phyloP scores from a whole-genome alignment of 2,329 filamentous ascomycete genomes.

The Fusarium camptoceras region DNA sequence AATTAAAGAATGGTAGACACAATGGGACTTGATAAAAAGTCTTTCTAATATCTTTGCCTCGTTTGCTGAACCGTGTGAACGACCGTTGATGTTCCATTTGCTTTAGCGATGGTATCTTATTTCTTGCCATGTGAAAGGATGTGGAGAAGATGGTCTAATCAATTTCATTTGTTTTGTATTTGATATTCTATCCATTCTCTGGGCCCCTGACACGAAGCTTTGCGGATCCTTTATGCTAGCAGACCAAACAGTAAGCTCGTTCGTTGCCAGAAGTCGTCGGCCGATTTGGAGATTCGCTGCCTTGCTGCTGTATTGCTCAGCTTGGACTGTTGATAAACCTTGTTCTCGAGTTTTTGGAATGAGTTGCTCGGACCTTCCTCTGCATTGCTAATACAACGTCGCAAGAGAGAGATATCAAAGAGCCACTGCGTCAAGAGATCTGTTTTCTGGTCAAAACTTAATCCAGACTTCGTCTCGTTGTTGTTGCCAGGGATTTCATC shows the following conservation, averaged over 20 bases:
- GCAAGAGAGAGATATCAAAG: conserved; percentile 68
- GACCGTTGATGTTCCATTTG: neutral
- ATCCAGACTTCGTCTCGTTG: neutral
- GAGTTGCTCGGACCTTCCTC: conserved; percentile 41
- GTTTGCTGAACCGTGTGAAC: neutral
- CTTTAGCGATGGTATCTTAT: neutral
- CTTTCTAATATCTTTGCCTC: conserved; percentile 6
- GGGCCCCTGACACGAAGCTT: neutral
- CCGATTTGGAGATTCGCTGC: conserved; percentile 69
- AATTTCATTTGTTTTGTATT: neutral
- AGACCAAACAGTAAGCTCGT: conserved; percentile 86
- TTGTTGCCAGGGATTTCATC: neutral
- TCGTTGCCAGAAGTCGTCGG: conserved; percentile 84
- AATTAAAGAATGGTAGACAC: conserved; percentile 16
- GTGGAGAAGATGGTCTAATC: conserved; percentile 9
- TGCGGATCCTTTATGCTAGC: conserved; percentile 58
- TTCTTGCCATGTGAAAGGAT: neutral
- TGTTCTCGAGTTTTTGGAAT: conserved; percentile 60
- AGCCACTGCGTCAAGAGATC: conserved; percentile 70
- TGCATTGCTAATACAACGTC: conserved; percentile 56
- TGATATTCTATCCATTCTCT: neutral
- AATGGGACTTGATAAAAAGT: conserved; percentile 57
- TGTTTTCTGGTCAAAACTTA: conserved; percentile 46
- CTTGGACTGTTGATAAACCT: conserved; percentile 58
- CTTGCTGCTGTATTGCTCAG: conserved; percentile 62